Conservation (phyloP, 1,284 basidiomycete species). For the Irpex lacteus region DNA sequence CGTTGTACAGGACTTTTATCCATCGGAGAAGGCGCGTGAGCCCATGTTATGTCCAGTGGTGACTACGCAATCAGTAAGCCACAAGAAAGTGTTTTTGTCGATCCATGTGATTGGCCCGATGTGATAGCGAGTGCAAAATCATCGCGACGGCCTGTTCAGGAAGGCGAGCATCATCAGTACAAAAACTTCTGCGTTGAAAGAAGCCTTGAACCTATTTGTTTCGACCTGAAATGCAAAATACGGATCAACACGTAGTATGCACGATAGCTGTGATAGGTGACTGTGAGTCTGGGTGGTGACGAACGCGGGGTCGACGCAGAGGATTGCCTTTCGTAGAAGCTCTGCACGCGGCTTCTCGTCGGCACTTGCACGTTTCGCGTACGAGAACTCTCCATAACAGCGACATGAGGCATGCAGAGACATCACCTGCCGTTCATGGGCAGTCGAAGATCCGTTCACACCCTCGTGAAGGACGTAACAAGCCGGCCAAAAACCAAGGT, state of each 20-base stretch:
- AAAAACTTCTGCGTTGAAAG: not conserved
- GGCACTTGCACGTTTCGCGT: not conserved
- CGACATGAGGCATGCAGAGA: not conserved
- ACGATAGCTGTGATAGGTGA: not conserved
- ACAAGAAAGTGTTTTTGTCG: not conserved
- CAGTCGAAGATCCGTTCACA: not conserved
- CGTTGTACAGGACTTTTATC: not conserved
- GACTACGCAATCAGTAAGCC: not conserved
- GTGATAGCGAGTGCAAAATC: not conserved
- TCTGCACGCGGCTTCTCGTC: not conserved
- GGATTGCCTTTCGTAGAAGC: not conserved
- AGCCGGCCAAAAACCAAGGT: not conserved
- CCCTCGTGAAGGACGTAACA: not conserved
- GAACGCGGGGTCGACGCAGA: conserved; percentile 1
- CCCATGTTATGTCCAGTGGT: not conserved
- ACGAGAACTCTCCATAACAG: not conserved
- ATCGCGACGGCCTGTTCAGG: not conserved
- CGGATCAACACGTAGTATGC: not conserved
- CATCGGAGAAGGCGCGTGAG: not conserved
- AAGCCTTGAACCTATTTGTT: not conserved
- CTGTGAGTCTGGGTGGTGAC: not conserved
- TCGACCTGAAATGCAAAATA: not conserved
- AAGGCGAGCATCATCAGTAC: not conserved
- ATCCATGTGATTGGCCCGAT: conserved; percentile 1
- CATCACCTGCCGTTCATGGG: not conserved